Conservation (phyloP, 1,284 basidiomycete genomes). For the Vanrija humicola region DNA sequence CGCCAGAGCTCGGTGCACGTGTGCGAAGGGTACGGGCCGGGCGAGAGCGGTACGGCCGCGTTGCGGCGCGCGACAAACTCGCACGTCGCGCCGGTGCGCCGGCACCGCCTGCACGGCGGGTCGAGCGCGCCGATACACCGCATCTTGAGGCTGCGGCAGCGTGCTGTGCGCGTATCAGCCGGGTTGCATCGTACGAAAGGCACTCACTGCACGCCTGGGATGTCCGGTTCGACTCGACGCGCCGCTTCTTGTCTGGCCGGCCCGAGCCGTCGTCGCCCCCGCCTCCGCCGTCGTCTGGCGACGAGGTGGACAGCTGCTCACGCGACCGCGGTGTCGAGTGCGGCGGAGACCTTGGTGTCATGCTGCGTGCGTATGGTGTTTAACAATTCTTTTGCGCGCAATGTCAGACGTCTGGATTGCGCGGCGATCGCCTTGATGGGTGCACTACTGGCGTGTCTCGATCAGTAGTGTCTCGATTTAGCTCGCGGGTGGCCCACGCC, state of each 20-base stretch:
- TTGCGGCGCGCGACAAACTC: constrained; percentile 23
- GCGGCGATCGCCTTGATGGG: too few species aligned
- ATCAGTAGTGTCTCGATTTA: too few species aligned
- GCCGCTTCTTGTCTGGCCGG: constrained; percentile 11
- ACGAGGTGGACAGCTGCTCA: neutral
- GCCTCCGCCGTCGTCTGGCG: neutral
- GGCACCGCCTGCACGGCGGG: constrained; percentile 20
- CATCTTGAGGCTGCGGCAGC: constrained; percentile 23
- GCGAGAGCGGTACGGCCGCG: constrained; percentile 16
- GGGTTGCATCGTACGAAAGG: neutral
- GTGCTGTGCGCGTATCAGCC: constrained; percentile 3
- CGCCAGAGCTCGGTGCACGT: constrained; percentile 24
- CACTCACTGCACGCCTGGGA: constrained; percentile 22
- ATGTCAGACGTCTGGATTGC: too few species aligned
- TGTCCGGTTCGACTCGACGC: constrained; percentile 13
- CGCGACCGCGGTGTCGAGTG: too few species aligned
- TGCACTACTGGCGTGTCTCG: too few species aligned
- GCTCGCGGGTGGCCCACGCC: too few species aligned
- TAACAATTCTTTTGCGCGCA: too few species aligned
- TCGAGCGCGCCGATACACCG: constrained; percentile 22
- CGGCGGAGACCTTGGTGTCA: too few species aligned
- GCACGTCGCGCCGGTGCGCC: constrained; percentile 15
- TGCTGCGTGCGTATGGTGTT: too few species aligned
- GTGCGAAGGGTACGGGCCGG: constrained; percentile 16
- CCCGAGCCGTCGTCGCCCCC: neutral